Conservation (phyloP, 805 yeast genomes). For the Wickerhamomyces canadensis region DNA sequence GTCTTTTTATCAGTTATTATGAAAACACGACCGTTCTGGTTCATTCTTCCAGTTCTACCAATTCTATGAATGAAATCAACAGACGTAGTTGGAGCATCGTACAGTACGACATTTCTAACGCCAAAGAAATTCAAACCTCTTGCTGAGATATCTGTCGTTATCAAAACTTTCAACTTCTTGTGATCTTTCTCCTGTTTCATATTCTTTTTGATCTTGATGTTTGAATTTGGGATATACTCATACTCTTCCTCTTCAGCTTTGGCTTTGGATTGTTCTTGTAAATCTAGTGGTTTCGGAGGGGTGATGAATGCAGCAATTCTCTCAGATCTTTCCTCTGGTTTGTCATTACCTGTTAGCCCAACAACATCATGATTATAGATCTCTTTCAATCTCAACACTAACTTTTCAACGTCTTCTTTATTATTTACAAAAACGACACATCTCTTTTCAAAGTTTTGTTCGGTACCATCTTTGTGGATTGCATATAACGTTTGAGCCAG, state of each 20-base stretch:
- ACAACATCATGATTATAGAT: slow-evolving; percentile 53
- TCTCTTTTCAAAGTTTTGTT: slow-evolving; percentile 68
- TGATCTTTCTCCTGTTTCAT: neutral
- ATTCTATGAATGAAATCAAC: slow-evolving; percentile 86
- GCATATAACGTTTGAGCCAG: slow-evolving; percentile 86
- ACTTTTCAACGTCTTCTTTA: slow-evolving; percentile 52
- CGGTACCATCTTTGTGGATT: slow-evolving; percentile 78
- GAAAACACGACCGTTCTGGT: slow-evolving; percentile 82
- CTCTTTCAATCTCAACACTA: slow-evolving; percentile 47
- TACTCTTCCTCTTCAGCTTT: slow-evolving; percentile 7
- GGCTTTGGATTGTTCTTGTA: slow-evolving; percentile 7
- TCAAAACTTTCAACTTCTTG: slow-evolving; percentile 54
- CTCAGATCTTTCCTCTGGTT: slow-evolving; percentile 50
- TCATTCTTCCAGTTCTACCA: slow-evolving; percentile 94
- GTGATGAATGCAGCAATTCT: slow-evolving; percentile 59
- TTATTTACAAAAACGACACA: slow-evolving; percentile 81
- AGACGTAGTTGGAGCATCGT: slow-evolving; percentile 81
- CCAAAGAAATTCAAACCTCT: slow-evolving; percentile 86
- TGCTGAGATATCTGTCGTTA: slow-evolving; percentile 85
- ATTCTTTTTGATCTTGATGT: slow-evolving; percentile 22
- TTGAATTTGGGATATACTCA: slow-evolving; percentile 28
- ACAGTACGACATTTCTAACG: slow-evolving; percentile 73
- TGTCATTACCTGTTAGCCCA: slow-evolving; percentile 63
- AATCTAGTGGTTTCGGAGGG: slow-evolving; percentile 45
- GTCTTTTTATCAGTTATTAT: slow-evolving; percentile 63